These are phyloP conservation scores for Fistulifera solaris DNA, from an alignment of 108 stramenopile genomes.

Conservation along the genomic window DNA sequence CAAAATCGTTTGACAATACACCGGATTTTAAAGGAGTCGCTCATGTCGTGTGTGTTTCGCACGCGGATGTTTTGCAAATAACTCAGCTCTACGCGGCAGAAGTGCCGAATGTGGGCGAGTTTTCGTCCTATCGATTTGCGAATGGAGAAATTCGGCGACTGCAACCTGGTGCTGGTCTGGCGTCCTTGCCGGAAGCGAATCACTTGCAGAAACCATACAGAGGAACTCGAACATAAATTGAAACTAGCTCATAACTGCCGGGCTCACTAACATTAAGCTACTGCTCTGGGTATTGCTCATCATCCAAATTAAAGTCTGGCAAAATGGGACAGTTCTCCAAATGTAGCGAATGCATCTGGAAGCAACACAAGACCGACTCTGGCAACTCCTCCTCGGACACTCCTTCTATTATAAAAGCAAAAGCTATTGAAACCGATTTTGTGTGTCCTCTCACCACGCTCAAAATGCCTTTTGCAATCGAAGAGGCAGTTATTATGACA, in stretches of 20 bases:
- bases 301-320: constrained; percentile 28
- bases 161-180: constrained; percentile 8
- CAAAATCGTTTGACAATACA: constrained; percentile 14
- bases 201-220: no score
- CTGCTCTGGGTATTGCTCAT: no score
- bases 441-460: constrained; percentile 84
- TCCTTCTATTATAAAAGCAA: constrained; percentile 87
- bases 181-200: no score
- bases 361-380: constrained; percentile 70
- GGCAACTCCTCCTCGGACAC: constrained; percentile 67
- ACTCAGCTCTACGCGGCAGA: constrained; percentile 68
- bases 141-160: constrained; percentile 75
- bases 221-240: no score
- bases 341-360: constrained; percentile 67
- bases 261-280: no score
- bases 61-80: constrained; percentile 82
- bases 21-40: constrained; percentile 7
- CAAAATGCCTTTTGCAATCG: constrained; percentile 81
- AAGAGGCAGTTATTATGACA: constrained; percentile 71
- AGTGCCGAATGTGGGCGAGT: constrained; percentile 44
- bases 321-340: constrained; percentile 76
- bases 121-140: constrained; percentile 70
- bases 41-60: constrained; percentile 63
- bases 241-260: no score
- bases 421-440: constrained; percentile 67